Evolutionary conservation across 108 stramenopile species (phyloP).

Genomic region (Cyclotella cryptica): DNA sequence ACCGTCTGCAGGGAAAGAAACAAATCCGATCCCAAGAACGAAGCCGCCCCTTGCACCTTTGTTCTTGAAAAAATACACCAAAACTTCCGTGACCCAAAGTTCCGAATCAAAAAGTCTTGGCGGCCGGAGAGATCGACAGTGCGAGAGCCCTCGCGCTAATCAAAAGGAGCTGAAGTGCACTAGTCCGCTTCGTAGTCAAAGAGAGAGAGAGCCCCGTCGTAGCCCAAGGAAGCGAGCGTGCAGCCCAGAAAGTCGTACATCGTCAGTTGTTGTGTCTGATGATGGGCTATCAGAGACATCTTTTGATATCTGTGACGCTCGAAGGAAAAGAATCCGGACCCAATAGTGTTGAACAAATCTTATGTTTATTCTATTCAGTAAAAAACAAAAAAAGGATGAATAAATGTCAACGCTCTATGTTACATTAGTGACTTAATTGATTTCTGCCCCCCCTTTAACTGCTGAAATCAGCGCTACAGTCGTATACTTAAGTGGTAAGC

Average conservation of each 20-base stretch:
- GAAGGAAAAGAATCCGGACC: slow-evolving; percentile 26
- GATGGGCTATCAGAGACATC: slow-evolving; percentile 20
- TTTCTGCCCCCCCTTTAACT: no score
- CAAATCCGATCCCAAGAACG: background rate
- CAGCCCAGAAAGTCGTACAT: background rate
- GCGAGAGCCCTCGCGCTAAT: background rate
- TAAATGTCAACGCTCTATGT: no score
- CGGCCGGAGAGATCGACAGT: background rate
- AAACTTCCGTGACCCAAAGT: background rate
- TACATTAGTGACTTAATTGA: no score
- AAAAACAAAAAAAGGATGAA: background rate
- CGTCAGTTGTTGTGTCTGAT: slow-evolving; percentile 35
- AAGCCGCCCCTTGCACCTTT: background rate
- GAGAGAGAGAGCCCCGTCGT: background rate
- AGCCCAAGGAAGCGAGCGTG: background rate
- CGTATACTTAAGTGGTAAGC: background rate
- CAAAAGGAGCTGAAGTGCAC: background rate
- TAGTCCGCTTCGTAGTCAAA: background rate
- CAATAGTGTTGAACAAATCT: background rate
- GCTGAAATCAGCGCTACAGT: background rate
- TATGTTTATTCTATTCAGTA: background rate
- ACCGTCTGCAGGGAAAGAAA: background rate
- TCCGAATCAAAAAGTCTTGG: background rate
- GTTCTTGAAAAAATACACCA: slow-evolving; percentile 7
- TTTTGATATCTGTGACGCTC: slow-evolving; percentile 17